Evolutionary conservation across 1,139 yeast genomes (phyloP), one percentile per base, ranked within the genome.

Genomic region (Magnusiomyces suaveolens): DNA sequence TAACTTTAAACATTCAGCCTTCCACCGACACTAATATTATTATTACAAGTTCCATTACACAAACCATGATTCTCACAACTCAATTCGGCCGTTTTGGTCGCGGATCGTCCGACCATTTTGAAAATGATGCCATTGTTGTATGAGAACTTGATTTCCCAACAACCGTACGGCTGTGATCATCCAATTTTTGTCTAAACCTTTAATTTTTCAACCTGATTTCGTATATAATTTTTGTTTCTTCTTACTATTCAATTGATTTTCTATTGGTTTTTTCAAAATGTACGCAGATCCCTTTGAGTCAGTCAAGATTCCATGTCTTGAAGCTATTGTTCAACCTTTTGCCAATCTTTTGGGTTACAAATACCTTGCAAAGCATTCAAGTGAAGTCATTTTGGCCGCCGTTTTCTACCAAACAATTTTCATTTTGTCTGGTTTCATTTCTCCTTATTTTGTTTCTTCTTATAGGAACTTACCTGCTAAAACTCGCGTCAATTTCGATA

Each of bases 401-500:
- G 56, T 68, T 48, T 66, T 77, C 61, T 81, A 79, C 71, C 77
- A 78, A 39, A 51, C 65, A 1, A 55, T 80, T 18, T 78, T 73
- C 63, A 60, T 72, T 24, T 53, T 74, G 1, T 76, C 83, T 0
- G 75, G 79, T 6, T 29, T 67, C 43, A 46, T 81, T 25, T 74
- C 85, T 41, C 77, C 79, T 2, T 55, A 60, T 24, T 50, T 76
- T 32, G 71, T 81, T 57, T 78, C 50, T 26, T 43, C 56, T 24
- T 56, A 81, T 20, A 67, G 71, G 25, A 62, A 69, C 12, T 72
- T 83, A 56, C 66, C 73, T 39, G 62, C 63, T 36, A 78, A 80
- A 59, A 75, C 78, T 39, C 74, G 74, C 63, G 68, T 84, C 62
- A 90, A 92, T 68, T 87, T 87, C 64, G 95, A 89, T 67, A 84